These are phyloP conservation scores for Vaccinium myrtillus DNA, from an alignment of 148 eudicot genomes.

Conservation along the genomic window DNA sequence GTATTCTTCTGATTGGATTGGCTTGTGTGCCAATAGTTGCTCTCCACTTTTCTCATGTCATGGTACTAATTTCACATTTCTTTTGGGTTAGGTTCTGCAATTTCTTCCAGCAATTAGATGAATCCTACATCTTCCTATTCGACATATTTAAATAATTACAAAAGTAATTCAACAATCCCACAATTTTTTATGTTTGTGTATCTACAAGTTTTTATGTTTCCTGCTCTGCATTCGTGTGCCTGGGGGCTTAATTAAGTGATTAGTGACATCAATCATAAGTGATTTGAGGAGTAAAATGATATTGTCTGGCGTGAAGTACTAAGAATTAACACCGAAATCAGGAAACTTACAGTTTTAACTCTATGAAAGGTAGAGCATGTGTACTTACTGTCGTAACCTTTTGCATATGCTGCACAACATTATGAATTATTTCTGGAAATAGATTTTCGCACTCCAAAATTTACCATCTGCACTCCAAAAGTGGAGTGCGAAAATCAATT, in stretches of 20 bases:
- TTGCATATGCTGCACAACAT: neutral
- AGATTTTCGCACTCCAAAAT: neutral
- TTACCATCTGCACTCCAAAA: too few species aligned
- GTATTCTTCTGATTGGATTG: slow-evolving; percentile 78
- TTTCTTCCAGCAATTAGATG: neutral
- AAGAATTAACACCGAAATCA: neutral
- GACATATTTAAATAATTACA: neutral
- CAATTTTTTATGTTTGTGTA: neutral
- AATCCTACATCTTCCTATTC: neutral
- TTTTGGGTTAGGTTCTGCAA: neutral
- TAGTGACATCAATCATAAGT: neutral
- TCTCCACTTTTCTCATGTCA: slow-evolving; percentile 86
- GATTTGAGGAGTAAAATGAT: neutral
- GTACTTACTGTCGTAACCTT: neutral
- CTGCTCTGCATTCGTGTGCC: neutral
- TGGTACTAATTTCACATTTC: slow-evolving; percentile 52
- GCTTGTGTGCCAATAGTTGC: slow-evolving; percentile 90
- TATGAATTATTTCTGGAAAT: neutral
- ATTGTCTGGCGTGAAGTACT: neutral
- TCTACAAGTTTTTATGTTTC: neutral
- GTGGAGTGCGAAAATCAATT: too few species aligned
- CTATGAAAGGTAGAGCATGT: neutral
- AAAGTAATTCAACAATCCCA: slow-evolving; percentile 2
- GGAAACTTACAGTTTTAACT: neutral
- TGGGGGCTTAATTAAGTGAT: neutral